These are phyloP conservation scores for Amanita polypyramis DNA, from an alignment of 768 basidiomycete genomes.

Conservation along the genomic window DNA sequence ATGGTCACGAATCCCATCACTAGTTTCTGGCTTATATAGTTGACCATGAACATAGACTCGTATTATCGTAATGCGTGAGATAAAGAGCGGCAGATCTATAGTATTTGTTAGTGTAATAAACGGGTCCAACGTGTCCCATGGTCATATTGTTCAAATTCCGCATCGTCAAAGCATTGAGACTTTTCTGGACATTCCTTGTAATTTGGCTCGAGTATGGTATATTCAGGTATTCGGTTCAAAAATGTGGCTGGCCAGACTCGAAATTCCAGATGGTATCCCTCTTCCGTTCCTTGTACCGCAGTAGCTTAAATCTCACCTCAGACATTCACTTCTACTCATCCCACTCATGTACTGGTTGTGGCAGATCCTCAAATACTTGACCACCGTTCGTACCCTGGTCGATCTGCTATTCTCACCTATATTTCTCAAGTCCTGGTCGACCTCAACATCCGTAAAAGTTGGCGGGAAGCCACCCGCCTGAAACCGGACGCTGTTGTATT, in stretches of 20 bases:
- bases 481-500: conserved; percentile 70
- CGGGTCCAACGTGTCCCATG: conserved; percentile 11
- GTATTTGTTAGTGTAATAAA: neutral
- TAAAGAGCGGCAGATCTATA: neutral
- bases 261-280: neutral
- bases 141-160: conserved; percentile 17
- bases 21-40: conserved; percentile 22
- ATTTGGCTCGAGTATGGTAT: conserved; percentile 61
- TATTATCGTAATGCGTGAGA: neutral
- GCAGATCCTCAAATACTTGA: conserved; percentile 88
- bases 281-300: neutral
- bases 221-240: conserved; percentile 36
- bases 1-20: conserved; percentile 29
- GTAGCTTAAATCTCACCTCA: conserved; percentile 8
- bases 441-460: conserved; percentile 76
- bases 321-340: conserved; percentile 15
- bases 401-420: conserved; percentile 41
- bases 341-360: conserved; percentile 60
- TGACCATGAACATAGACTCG: neutral
- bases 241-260: conserved; percentile 56
- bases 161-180: conserved; percentile 34
- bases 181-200: conserved; percentile 51
- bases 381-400: conserved; percentile 58
- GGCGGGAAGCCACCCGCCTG: conserved; percentile 53
- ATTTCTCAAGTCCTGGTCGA: conserved; percentile 63